Base-by-base conservation (phyloP, 257 asterid species). In the Przewalskia tangutica region DNA sequence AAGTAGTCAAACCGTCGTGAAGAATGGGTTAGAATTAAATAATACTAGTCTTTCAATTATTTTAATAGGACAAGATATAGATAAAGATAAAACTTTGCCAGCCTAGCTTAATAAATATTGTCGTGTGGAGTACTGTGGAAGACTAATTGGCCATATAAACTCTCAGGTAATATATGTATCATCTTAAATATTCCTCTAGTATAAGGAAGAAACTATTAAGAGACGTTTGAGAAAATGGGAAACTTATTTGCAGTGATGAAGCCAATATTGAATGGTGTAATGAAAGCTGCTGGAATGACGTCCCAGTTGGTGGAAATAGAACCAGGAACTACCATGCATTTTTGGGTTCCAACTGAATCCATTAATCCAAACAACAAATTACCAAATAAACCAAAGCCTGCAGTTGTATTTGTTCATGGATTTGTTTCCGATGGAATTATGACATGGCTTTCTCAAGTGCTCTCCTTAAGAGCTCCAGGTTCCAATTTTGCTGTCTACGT, bases 241-340 rank as follows among this genome's bases (percentile, higher is more conserved):
- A 85, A 85, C 67, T 3, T 59, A 17, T 14, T 85, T 20, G 36
- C 27, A 46, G 5, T 51, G 4, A 8, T 55, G 14, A 75, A 67
- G 14, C 68, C 18, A 7, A 42, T 85, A 8, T 6, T 82, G 23
- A 71, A 50, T 18, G 27, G 4, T 58, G 6, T 50, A 18, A 34
- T 82, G 82, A 78, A 85, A 54, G 23, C 73, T 7, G 23, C 46
- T 4, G 88, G 85, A 0, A 50, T 86, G 53, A 23, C 51, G 60
- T 50, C 83, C 23, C 73, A 77, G 0, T 12, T 32, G 3, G 76
- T 86, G 3, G 85, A 86, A 44, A 84, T 86, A 42, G 86, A 81
- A 58, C 77, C 85, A 2, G 85, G 86, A 6, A 86, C 87, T 2
- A 7, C 20, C 0, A 58, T 86, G 79, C 84, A 86, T 12, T 66